A percentile compares a stretch with the other conserved stretches of the same genome.
Evolutionary conservation across 2,329 filamentous ascomycete species (phyloP).

Genomic region (Zasmidium citrigriseum): DNA sequence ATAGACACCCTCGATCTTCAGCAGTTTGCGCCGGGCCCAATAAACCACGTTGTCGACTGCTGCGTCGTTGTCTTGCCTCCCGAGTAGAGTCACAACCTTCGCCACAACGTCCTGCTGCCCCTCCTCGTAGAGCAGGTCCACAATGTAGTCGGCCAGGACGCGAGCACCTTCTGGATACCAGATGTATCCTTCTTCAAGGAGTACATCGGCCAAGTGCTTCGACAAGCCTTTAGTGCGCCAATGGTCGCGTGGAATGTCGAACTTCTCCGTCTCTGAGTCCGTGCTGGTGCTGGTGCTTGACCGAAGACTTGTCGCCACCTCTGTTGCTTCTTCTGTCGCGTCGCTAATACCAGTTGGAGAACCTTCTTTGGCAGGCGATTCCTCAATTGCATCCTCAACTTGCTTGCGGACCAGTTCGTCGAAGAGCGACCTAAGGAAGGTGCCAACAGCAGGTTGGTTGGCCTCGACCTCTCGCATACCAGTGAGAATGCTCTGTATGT

Average conservation of each 20-base stretch:
- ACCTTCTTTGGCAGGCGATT: neutral
- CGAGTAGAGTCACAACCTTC: neutral
- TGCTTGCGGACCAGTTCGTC: neutral
- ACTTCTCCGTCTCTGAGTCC: neutral
- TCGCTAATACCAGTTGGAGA: neutral
- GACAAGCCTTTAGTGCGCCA: neutral
- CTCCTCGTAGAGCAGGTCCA: neutral
- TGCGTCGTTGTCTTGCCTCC: neutral
- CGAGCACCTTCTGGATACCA: neutral
- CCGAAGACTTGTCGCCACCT: neutral
- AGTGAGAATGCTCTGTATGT: neutral
- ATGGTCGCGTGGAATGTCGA: neutral
- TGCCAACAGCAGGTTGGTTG: neutral
- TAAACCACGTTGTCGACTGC: neutral
- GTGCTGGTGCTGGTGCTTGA: neutral
- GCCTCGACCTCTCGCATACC: neutral
- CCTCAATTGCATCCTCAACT: neutral
- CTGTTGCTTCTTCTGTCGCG: neutral
- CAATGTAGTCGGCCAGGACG: conserved; percentile 1
- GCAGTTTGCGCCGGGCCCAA: neutral
- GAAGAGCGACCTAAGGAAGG: neutral
- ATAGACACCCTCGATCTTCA: neutral
- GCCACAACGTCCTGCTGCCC: neutral
- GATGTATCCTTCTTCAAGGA: neutral
- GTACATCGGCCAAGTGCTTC: neutral